Evolutionary conservation across 768 basidiomycete genomes (phyloP).

Genomic region (Leccinum fibrillosum): DNA sequence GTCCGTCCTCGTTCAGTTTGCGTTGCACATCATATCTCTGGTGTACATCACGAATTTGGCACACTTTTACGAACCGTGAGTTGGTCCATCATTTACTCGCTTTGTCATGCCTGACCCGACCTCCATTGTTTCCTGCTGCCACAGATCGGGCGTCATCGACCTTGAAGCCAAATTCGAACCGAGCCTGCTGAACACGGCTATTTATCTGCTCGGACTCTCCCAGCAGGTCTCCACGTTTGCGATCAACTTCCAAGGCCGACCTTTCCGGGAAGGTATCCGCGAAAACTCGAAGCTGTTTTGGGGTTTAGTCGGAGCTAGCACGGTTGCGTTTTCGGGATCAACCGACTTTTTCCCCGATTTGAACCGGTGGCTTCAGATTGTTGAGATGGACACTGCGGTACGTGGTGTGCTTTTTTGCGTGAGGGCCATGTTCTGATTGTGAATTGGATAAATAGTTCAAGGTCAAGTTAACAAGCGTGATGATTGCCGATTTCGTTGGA

Average conservation of each 20-base stretch:
- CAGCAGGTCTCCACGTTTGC: slow-evolving; percentile 99
- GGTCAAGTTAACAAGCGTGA: slow-evolving; percentile 66
- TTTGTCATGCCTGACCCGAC: background rate
- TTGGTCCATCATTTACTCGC: slow-evolving; percentile 9
- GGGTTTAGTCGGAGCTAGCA: slow-evolving; percentile 84
- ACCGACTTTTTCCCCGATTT: slow-evolving; percentile 94
- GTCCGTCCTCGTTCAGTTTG: slow-evolving; percentile 90
- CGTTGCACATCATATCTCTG: slow-evolving; percentile 85
- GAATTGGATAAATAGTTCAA: slow-evolving; percentile 62
- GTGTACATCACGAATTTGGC: slow-evolving; percentile 92
- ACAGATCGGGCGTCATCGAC: slow-evolving; percentile 74
- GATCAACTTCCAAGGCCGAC: slow-evolving; percentile 98
- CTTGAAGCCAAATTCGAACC: slow-evolving; percentile 97
- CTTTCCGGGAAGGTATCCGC: slow-evolving; percentile 96
- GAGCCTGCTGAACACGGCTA: slow-evolving; percentile 90
- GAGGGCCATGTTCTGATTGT: background rate
- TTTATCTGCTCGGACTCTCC: slow-evolving; percentile 91
- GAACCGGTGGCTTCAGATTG: slow-evolving; percentile 95
- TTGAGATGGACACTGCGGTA: slow-evolving; percentile 79
- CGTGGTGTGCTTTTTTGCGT: slow-evolving; percentile 24
- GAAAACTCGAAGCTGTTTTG: slow-evolving; percentile 94
- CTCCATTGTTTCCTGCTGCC: background rate
- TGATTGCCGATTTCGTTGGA: slow-evolving; percentile 86
- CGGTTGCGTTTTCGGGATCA: slow-evolving; percentile 90
- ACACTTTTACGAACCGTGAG: slow-evolving; percentile 73